phyloP scores from a whole-genome alignment of 176 grass and related monocot species.

The Dendrocalamus sinicus region DNA sequence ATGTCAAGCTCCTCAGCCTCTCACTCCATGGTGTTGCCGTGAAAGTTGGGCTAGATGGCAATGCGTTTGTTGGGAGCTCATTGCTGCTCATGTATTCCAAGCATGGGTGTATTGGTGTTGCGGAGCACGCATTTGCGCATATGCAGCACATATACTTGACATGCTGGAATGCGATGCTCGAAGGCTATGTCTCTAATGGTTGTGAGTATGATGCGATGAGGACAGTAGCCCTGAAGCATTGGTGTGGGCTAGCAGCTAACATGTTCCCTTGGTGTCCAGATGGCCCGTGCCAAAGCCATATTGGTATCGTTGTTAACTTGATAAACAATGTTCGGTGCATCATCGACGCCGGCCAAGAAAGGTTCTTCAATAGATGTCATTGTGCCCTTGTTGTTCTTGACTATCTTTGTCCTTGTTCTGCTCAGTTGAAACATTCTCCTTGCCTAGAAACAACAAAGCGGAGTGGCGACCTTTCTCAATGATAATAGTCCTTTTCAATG shows the following conservation, averaged over 20 bases:
- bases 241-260: too few relatives aligned
- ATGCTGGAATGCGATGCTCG: conserved; percentile 63
- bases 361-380: too few relatives aligned
- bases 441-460: too few relatives aligned
- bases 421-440: too few relatives aligned
- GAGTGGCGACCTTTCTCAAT: too few relatives aligned
- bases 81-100: conserved; percentile 59
- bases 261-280: too few relatives aligned
- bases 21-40: conserved; percentile 49
- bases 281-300: too few relatives aligned
- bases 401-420: too few relatives aligned
- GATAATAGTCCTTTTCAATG: background rate
- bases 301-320: too few relatives aligned
- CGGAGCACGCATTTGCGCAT: conserved; percentile 35
- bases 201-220: conserved; percentile 22
- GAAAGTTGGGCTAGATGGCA: conserved; percentile 35
- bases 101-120: conserved; percentile 29
- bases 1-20: conserved; percentile 23
- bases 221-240: background rate
- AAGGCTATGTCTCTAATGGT: conserved; percentile 45
- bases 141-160: conserved; percentile 38
- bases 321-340: too few relatives aligned
- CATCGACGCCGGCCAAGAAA: too few relatives aligned
- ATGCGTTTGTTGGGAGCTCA: conserved; percentile 51
- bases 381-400: too few relatives aligned